These are phyloP conservation scores for Echium plantagineum DNA, from an alignment of 257 asterid genomes.

Conservation along the genomic window DNA sequence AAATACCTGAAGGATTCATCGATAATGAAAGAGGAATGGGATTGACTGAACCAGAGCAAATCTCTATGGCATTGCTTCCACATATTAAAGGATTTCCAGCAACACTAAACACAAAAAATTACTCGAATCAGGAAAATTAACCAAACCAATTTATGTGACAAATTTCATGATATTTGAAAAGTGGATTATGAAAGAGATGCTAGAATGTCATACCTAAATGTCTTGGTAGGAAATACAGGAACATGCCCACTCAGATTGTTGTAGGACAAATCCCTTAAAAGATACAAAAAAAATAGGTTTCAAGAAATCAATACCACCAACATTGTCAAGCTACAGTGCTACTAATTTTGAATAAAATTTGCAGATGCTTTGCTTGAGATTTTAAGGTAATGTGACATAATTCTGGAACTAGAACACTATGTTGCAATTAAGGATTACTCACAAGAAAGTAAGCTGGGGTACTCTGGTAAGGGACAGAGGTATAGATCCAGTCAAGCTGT, in stretches of 20 bases:
- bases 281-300: conserved; percentile 7
- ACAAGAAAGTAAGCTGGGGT: conserved; percentile 95
- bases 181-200: background rate
- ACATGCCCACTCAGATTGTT: conserved; percentile 86
- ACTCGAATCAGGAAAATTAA: background rate
- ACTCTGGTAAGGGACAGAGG: conserved; percentile 69
- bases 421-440: conserved; percentile 28
- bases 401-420: no score
- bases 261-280: conserved; percentile 89
- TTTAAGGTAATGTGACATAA: conserved; percentile 9
- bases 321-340: conserved; percentile 16
- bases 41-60: conserved; percentile 46
- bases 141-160: background rate
- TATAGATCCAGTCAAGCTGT: conserved; percentile 75
- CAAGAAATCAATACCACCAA: conserved; percentile 9
- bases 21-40: conserved; percentile 47
- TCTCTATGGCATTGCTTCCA: conserved; percentile 52
- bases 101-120: conserved; percentile 30
- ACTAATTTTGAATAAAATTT: background rate
- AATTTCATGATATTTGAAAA: background rate
- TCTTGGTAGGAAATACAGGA: conserved; percentile 68
- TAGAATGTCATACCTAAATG: conserved; percentile 56
- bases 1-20: conserved; percentile 34
- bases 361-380: background rate
- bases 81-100: conserved; percentile 77